Evolutionary conservation across 768 basidiomycete genomes (phyloP), one percentile per base, ranked within the genome.

Genomic region (Leccinum broughii): DNA sequence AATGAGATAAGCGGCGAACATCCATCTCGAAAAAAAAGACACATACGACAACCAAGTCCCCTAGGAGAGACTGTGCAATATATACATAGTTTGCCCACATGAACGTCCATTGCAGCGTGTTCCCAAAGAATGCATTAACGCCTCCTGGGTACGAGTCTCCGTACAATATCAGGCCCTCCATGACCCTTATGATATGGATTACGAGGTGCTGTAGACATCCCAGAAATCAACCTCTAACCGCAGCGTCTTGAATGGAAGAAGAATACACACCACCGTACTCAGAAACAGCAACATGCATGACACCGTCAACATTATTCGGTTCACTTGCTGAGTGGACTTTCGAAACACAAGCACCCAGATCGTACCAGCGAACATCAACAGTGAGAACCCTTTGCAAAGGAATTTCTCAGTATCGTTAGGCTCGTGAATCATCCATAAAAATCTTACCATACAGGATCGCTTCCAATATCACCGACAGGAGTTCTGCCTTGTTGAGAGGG

Each of bases 281-380:
- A 75, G 62, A 10, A 69, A 15, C 4, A 77, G 58, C 13, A 77
- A 66, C 24, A 64, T 26, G n/a, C 66, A 69, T 0, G 76, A 64
- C 13, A 64, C 66, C 5, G 50, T 17, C 3, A 74, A 4, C 67
- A 72, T 70, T 24, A 50, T 60, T 4, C 9, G 34, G 51, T 75
- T 69, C 51, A 75, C 32, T 6, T 46, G 37, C 10, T 35, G 22
- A 9, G 55, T 55, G 8, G 56, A 37, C 9, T 35, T 62, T 20
- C 56, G 55, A 26, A 50, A 54, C 6, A 59, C 35, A n/a, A 76
- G 37, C 1, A 59, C 65, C 64, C 69, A 72, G 11, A 77, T 48
- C 1, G 74, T 72, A 3, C 64, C 66, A 7, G 67, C 65, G 59
- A 75, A 77, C 76, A 77, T 76, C 41, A 76, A 56, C 28, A 75